These are phyloP conservation scores for Plenodomus biglobosus DNA, from an alignment of 2,329 filamentous ascomycete species.

Conservation along the genomic window DNA sequence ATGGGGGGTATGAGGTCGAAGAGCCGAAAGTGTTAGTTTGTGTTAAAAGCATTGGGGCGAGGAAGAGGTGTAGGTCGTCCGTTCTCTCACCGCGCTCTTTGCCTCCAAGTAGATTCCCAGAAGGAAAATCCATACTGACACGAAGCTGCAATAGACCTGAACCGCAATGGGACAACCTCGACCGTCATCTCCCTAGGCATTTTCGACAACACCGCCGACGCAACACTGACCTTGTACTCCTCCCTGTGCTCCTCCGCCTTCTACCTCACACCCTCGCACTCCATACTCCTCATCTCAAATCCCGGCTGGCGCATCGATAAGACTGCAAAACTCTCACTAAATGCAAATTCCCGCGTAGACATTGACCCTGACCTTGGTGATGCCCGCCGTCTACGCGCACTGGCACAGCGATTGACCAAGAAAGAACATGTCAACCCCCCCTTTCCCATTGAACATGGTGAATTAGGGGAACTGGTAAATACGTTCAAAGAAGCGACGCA, in stretches of 20 bases:
- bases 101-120: background rate
- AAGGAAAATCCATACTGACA: background rate
- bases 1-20: slow-evolving; percentile 56
- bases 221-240: slow-evolving; percentile 58
- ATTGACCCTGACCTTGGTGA: slow-evolving; percentile 59
- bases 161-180: slow-evolving; percentile 48
- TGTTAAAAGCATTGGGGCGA: slow-evolving; percentile 59
- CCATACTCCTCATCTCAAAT: slow-evolving; percentile 55
- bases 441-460: slow-evolving; percentile 44
- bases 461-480: slow-evolving; percentile 11
- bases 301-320: slow-evolving; percentile 46
- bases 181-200: slow-evolving; percentile 55
- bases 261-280: slow-evolving; percentile 52
- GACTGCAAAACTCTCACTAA: slow-evolving; percentile 42
- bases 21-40: slow-evolving; percentile 59
- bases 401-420: slow-evolving; percentile 52
- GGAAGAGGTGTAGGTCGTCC: slow-evolving; percentile 48
- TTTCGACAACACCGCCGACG: slow-evolving; percentile 61
- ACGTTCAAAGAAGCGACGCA: slow-evolving; percentile 25
- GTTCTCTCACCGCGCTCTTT: background rate
- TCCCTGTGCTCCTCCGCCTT: slow-evolving; percentile 51
- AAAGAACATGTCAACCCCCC: slow-evolving; percentile 55
- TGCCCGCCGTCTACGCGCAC: slow-evolving; percentile 56
- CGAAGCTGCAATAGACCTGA: slow-evolving; percentile 48
- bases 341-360: slow-evolving; percentile 54